Evolutionary conservation across 768 basidiomycete genomes (phyloP).

Genomic region (Leccinum barrowsii): DNA sequence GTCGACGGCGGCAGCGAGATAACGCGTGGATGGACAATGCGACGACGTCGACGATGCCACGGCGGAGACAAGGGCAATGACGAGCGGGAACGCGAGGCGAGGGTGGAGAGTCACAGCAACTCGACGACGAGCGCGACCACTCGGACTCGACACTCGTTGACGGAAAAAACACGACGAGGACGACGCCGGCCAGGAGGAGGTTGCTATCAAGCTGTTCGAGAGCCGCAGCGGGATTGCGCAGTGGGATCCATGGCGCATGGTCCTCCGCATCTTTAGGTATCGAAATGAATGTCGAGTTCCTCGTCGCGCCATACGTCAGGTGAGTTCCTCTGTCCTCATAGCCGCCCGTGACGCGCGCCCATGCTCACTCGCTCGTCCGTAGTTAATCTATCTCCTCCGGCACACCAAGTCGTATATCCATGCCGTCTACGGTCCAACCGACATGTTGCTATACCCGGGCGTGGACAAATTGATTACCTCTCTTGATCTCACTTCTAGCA

Average conservation of each 20-base stretch:
- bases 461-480: slow-evolving; percentile 89
- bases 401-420: slow-evolving; percentile 94
- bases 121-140: too few species aligned
- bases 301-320: slow-evolving; percentile 95
- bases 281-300: slow-evolving; percentile 83
- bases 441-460: slow-evolving; percentile 70
- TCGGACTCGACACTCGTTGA: too few species aligned
- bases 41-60: too few species aligned
- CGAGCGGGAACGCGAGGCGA: too few species aligned
- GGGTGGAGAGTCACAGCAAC: too few species aligned
- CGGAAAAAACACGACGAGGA: too few species aligned
- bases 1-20: too few species aligned
- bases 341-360: too few species aligned
- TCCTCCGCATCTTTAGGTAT: slow-evolving; percentile 89
- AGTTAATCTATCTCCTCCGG: slow-evolving; percentile 94
- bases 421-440: slow-evolving; percentile 89
- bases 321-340: slow-evolving; percentile 40
- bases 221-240: slow-evolving; percentile 37
- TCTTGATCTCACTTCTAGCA: slow-evolving; percentile 67
- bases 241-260: slow-evolving; percentile 91
- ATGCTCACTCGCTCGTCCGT: slow-evolving; percentile 11
- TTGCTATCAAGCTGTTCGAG: too few species aligned
- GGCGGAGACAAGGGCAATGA: too few species aligned
- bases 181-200: too few species aligned
- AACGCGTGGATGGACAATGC: too few species aligned